Evolutionary conservation across 805 yeast genomes (phyloP).

Genomic region (Yarrowia porcina): DNA sequence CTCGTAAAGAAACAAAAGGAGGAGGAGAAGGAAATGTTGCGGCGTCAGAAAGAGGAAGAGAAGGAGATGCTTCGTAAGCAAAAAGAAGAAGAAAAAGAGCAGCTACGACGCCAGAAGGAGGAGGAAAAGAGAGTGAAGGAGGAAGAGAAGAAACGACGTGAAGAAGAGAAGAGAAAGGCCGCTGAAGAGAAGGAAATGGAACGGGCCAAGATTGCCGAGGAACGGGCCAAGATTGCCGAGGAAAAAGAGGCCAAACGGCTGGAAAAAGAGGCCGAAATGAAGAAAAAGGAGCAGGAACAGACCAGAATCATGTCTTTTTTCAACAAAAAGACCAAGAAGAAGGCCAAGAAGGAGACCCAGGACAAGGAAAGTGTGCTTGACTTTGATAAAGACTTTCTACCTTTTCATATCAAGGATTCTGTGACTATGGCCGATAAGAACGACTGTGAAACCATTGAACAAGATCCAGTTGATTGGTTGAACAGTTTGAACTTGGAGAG

Average conservation of each 20-base stretch:
- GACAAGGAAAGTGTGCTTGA: too few relatives aligned
- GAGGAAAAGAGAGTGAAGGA: background rate
- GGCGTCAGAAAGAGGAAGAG: background rate
- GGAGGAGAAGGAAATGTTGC: background rate
- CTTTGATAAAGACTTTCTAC: slow-evolving; percentile 4
- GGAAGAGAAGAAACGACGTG: background rate
- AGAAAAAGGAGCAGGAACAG: slow-evolving; percentile 19
- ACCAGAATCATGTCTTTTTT: slow-evolving; percentile 17
- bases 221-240: background rate
- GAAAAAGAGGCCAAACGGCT: slow-evolving; percentile 5
- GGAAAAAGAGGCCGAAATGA: slow-evolving; percentile 14
- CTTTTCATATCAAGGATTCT: slow-evolving; percentile 2
- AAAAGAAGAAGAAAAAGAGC: slow-evolving; percentile 8
- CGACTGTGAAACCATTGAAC: background rate
- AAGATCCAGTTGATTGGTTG: slow-evolving; percentile 7
- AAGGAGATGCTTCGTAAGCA: background rate
- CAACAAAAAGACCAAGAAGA: slow-evolving; percentile 13
- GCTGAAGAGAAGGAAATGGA: slow-evolving; percentile 6
- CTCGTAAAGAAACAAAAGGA: background rate
- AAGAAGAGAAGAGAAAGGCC: background rate
- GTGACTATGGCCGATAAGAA: background rate
- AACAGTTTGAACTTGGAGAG: background rate
- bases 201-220: background rate
- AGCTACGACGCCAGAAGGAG: background rate
- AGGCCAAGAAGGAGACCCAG: slow-evolving; percentile 8